Conservation (phyloP, 169 alveolate species). For the Haemoproteus tartakovskyi region DNA sequence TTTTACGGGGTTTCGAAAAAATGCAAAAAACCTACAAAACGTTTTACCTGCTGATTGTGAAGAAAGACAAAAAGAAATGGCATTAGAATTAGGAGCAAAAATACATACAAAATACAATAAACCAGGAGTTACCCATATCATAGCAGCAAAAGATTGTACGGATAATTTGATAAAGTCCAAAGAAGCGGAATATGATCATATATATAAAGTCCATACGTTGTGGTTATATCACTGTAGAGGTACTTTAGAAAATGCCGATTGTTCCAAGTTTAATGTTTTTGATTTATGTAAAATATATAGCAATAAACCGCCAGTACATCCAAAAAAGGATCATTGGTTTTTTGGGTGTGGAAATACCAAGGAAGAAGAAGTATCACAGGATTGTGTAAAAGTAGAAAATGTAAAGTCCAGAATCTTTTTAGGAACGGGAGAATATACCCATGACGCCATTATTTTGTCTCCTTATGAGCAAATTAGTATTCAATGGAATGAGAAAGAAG, state of each 20-base stretch:
- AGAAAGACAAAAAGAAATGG: slow-evolving; percentile 85
- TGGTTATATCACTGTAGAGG: slow-evolving; percentile 91
- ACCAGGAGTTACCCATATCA: slow-evolving; percentile 85
- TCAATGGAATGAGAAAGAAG: slow-evolving; percentile 84
- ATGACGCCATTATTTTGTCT: slow-evolving; percentile 84
- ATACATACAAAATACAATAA: slow-evolving; percentile 77
- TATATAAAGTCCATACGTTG: slow-evolving; percentile 85
- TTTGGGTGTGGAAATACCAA: slow-evolving; percentile 63
- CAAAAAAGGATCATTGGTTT: slow-evolving; percentile 89
- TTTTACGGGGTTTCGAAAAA: slow-evolving; percentile 88
- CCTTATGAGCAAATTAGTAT: slow-evolving; percentile 79
- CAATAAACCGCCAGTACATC: slow-evolving; percentile 85
- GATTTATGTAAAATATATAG: slow-evolving; percentile 81
- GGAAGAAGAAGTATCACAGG: slow-evolving; percentile 68
- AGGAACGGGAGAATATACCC: slow-evolving; percentile 85
- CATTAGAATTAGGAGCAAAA: slow-evolving; percentile 85
- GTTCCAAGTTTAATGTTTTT: slow-evolving; percentile 84
- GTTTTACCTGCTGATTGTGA: slow-evolving; percentile 87
- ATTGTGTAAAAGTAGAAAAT: slow-evolving; percentile 67
- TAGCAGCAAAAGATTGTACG: slow-evolving; percentile 88
- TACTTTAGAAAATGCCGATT: slow-evolving; percentile 79
- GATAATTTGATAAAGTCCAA: slow-evolving; percentile 83
- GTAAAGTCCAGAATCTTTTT: slow-evolving; percentile 79
- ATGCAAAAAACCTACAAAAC: slow-evolving; percentile 76
- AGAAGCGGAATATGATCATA: slow-evolving; percentile 73